A percentile compares a stretch with the other conserved stretches of the same genome.
phyloP scores from a whole-genome alignment of 179 eudicot species.

The Drosera spatulata region DNA sequence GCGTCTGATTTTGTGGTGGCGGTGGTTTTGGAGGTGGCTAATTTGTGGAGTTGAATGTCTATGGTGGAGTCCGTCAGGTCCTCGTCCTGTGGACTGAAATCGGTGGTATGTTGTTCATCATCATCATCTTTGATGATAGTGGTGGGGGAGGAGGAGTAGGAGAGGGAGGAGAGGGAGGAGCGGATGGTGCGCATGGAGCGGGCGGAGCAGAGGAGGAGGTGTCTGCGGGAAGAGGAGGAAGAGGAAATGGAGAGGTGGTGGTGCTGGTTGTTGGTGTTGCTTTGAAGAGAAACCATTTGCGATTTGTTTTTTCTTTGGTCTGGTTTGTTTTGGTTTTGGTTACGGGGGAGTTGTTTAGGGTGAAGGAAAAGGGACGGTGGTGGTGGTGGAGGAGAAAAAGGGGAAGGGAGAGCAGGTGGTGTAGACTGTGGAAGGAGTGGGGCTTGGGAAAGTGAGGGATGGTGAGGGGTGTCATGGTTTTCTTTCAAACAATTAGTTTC shows the following conservation, averaged over 20 bases:
- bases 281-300: too few species aligned
- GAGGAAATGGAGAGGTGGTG: too few species aligned
- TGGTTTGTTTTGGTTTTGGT: neutral
- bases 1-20: slow-evolving; percentile 18
- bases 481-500: too few species aligned
- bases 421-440: neutral
- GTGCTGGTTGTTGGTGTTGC: too few species aligned
- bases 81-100: slow-evolving; percentile 22
- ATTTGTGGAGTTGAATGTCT: slow-evolving; percentile 58
- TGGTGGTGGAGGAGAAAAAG: neutral
- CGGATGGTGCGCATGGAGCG: too few species aligned
- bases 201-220: too few species aligned
- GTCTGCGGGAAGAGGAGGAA: too few species aligned
- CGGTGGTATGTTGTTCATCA: neutral
- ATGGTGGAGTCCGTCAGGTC: slow-evolving; percentile 63
- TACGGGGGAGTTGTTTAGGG: neutral
- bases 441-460: too few species aligned
- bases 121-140: slow-evolving; percentile 5
- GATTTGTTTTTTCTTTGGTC: too few species aligned
- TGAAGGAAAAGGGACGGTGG: neutral
- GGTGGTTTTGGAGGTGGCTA: slow-evolving; percentile 26
- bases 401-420: neutral
- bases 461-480: too few species aligned
- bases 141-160: slow-evolving; percentile 9
- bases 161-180: too few species aligned